Percentiles rank a stretch among this genome's conserved stretches.
These are phyloP conservation scores for Eimeria praecox DNA, from an alignment of 169 alveolate species.

Conservation along the genomic window DNA sequence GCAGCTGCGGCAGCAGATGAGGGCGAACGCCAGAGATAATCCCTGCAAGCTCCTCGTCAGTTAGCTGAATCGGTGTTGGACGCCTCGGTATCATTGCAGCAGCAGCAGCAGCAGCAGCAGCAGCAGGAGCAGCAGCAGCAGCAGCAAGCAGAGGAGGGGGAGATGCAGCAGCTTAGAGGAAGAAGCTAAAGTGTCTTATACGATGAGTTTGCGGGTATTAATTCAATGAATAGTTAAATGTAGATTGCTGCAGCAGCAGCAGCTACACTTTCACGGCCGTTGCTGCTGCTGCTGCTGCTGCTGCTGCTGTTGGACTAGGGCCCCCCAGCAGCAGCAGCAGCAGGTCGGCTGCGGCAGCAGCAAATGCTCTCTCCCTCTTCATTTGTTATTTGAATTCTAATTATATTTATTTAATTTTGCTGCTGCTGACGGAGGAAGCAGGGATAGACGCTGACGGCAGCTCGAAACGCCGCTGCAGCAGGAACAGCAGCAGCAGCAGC, in stretches of 20 bases:
- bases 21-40: conserved; percentile 34
- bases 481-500: conserved; percentile 18
- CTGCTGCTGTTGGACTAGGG: conserved; percentile 2
- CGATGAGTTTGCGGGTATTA: not conserved
- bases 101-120: not conserved
- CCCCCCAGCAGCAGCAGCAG: conserved; percentile 51
- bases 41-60: conserved; percentile 24
- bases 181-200: not conserved
- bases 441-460: not conserved
- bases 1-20: conserved; percentile 22
- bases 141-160: too few relatives aligned
- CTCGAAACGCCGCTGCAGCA: not conserved
- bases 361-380: not conserved
- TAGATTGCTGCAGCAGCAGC: not conserved
- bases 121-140: conserved; percentile 49
- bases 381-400: not conserved
- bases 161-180: not conserved
- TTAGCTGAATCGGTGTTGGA: conserved; percentile 12
- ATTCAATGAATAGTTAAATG: not conserved
- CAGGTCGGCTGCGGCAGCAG: conserved; percentile 42
- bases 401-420: not conserved
- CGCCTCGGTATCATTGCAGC: conserved; percentile 18
- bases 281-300: conserved; percentile 7
- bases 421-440: not conserved
- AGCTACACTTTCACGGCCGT: not conserved